Evolutionary conservation across 202 grass and related monocot genomes (phyloP), one percentile per base, ranked within the genome.

Genomic region (Hordeum pubiflorum): DNA sequence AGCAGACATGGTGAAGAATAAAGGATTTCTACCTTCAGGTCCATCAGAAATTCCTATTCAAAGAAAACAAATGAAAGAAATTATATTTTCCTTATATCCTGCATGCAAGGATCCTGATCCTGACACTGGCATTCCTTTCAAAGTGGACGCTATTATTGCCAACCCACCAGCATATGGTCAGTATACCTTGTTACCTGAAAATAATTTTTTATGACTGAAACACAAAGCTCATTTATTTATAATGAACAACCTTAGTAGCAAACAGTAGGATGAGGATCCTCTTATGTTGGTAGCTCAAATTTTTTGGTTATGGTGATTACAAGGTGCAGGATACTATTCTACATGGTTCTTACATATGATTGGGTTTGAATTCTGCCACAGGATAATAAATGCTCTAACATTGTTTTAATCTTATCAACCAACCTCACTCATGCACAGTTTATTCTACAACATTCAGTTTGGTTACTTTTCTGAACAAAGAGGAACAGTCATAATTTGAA

Each of bases 1-100:
- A 81, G 59, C 82, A 97, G 94, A 97, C 54, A 94, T 97, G 94
- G 94, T 97, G 22, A 97, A 94, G 82, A 94, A 97, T 69, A 97
- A 97, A 89, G 94, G 94, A 63, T 97, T 97, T 71, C 85, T 97
- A 18, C 94, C 94, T 74, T 97, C 94, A 15, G 66, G 86, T 27
- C 92, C 92, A 59, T 97, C 95, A 46, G 95, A 97, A 85, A 93
- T 97, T 84, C 23, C 86, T 72, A 88, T 93, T 61, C 95, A 97
- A 84, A 84, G 94, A 80, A 97, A 97, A 50, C 94, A 97, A 76
- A 91, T 97, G 0, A 93, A 88, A 84, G 94, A 97, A 1, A 97
- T 97, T 29, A 91, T 97, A 80, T 91, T 93, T 84, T 97, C 94
- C 21, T 86, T 97, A 65, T 82, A 81, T 18, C 74, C 89, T 76